Percentiles rank a stretch among this genome's conserved stretches.
Evolutionary conservation across 371 early-diverging fungal species (phyloP).

Genomic region (Dichotomocladium elegans): DNA sequence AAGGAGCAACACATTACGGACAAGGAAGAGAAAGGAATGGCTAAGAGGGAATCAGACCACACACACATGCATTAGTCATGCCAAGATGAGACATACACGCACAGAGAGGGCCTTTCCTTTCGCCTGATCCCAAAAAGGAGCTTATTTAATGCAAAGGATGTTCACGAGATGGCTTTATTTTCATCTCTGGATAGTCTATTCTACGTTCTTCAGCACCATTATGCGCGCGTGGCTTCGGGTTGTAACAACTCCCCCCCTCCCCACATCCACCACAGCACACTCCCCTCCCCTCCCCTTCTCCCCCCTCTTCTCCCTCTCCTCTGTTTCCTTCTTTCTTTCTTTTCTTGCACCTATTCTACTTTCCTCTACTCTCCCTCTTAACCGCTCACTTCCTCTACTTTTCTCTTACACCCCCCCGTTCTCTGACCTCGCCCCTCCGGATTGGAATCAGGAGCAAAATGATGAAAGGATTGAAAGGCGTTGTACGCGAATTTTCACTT

Average conservation of each 20-base stretch:
- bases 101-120: too few relatives aligned
- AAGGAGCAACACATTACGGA: too few relatives aligned
- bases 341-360: background rate
- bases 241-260: background rate
- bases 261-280: background rate
- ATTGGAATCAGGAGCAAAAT: conserved; percentile 14
- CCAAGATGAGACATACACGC: too few relatives aligned
- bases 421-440: background rate
- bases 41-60: too few relatives aligned
- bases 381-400: background rate
- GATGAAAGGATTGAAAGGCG: conserved; percentile 48
- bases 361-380: background rate
- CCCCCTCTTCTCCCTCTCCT: background rate
- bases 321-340: background rate
- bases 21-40: too few relatives aligned
- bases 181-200: too few relatives aligned
- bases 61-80: too few relatives aligned
- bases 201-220: too few relatives aligned
- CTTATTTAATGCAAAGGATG: too few relatives aligned
- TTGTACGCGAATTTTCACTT: conserved; percentile 21
- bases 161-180: too few relatives aligned
- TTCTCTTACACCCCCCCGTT: background rate
- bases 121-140: too few relatives aligned
- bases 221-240: too few relatives aligned
- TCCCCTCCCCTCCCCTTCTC: background rate